Evolutionary conservation across 1,284 basidiomycete genomes (phyloP), one percentile per base, ranked within the genome.

Genomic region (Rhodotorula sp.): DNA sequence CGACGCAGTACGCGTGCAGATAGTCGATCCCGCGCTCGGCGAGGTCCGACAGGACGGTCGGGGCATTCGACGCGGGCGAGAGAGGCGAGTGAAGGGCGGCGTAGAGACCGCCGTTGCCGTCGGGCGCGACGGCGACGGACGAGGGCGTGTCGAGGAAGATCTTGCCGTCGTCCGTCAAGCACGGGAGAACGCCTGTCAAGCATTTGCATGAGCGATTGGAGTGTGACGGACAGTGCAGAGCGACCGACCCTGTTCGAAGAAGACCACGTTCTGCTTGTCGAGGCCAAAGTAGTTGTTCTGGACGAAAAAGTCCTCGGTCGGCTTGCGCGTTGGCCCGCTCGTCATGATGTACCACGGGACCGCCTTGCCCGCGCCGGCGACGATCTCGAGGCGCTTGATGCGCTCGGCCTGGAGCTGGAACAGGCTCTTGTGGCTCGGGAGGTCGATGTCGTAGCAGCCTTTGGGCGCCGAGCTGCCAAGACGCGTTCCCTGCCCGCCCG

Each of bases 271-370:
- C 74, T 87, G 84, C 74, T 87, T 80, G 68, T 89, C 81, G 68
- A 99, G 86, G 7, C 96, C 96, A 81, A 99, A 99, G 84, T 87
- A 92, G 12, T 83, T 82, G 83, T 94, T 86, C 77, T 87, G 84
- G 71, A 83, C 84, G 83, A 99, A 98, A 85, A 91, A 99, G 55
- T 84, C 84, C 81, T 93, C 91, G 42, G 97, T 99, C 65, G 90
- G 90, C 68, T 84, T 84, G 73, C 94, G 88, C 44, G 97, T 99
- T 42, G 97, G 96, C 23, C 95, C 95, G 79, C 92, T 94, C 69
- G 96, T 99, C 97, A 99, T 99, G 80, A 99, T 89, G 84, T 97
- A 99, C 97, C 97, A 99, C 64, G 89, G 91, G 72, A 98, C 88
- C 64, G 90, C 88, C 46, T 78, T 77, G 5, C 87, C 53, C 61